Evolutionary conservation across 2,329 filamentous ascomycete species (phyloP).

Genomic region (Neurospora sp.): DNA sequence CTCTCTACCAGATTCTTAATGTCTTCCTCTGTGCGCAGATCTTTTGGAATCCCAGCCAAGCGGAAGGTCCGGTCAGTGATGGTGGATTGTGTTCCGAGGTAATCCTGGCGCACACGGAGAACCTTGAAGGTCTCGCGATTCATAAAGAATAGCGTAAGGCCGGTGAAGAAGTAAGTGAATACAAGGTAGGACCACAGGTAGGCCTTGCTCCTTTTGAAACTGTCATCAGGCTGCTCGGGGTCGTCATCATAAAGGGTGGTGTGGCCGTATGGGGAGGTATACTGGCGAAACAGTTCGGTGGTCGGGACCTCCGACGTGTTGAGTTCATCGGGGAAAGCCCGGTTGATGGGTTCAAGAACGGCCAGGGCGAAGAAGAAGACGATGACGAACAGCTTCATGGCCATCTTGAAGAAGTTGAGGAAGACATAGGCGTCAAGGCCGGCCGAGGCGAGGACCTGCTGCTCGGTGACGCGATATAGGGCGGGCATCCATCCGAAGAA

Average conservation of each 20-base stretch:
- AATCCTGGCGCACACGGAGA: conserved; percentile 78
- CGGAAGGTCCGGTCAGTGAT: conserved; percentile 91
- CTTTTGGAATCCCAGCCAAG: conserved; percentile 73
- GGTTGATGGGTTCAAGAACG: conserved; percentile 80
- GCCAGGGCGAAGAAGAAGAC: conserved; percentile 73
- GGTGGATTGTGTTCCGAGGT: conserved; percentile 88
- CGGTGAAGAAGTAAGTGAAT: conserved; percentile 92
- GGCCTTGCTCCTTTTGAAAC: conserved; percentile 26
- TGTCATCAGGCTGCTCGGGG: conserved; percentile 17
- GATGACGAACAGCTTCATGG: conserved; percentile 68
- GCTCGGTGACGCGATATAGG: conserved; percentile 74
- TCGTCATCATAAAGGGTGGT: conserved; percentile 4
- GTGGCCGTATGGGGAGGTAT: conserved; percentile 2
- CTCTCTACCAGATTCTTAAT: conserved; percentile 83
- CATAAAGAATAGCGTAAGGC: conserved; percentile 71
- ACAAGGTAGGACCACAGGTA: conserved; percentile 89
- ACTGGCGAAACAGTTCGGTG: conserved; percentile 7
- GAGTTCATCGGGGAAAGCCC: conserved; percentile 39
- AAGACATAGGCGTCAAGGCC: conserved; percentile 96
- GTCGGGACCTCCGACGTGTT: conserved; percentile 1
- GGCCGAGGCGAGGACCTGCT: conserved; percentile 80
- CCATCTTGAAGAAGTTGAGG: conserved; percentile 91
- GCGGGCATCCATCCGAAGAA: conserved; percentile 91
- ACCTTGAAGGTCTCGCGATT: conserved; percentile 75
- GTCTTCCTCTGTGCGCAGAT: conserved; percentile 69